Evolutionary conservation across 805 yeast species (phyloP).

Genomic region (Metschnikowia lachancei): DNA sequence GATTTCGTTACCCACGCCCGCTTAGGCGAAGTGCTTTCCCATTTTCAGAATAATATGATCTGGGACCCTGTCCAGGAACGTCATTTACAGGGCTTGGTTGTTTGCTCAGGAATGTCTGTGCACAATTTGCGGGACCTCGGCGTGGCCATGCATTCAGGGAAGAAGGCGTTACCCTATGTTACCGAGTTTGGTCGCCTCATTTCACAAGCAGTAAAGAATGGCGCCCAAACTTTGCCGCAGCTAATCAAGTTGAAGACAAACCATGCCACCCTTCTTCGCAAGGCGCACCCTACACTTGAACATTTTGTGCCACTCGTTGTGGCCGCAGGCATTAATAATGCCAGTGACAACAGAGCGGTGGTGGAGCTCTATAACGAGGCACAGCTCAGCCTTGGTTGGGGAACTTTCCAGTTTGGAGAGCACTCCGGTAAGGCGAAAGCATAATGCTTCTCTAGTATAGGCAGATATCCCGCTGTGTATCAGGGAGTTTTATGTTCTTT

Average conservation of each 20-base stretch:
- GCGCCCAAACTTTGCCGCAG: slow-evolving; percentile 32
- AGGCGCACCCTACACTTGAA: slow-evolving; percentile 75
- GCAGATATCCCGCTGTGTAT: background rate
- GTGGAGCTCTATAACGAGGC: slow-evolving; percentile 47
- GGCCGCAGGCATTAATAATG: slow-evolving; percentile 51
- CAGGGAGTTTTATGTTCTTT: background rate
- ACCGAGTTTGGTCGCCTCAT: slow-evolving; percentile 50
- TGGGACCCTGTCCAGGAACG: slow-evolving; percentile 27
- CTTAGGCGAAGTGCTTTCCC: slow-evolving; percentile 54
- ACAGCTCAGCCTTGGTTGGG: slow-evolving; percentile 61
- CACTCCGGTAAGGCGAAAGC: background rate
- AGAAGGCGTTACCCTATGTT: slow-evolving; percentile 44
- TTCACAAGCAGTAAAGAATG: slow-evolving; percentile 31
- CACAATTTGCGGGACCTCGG: slow-evolving; percentile 65
- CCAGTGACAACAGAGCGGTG: slow-evolving; percentile 22
- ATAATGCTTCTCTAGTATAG: background rate
- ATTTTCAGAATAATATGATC: slow-evolving; percentile 45
- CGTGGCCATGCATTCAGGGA: slow-evolving; percentile 15
- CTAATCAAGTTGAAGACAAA: slow-evolving; percentile 36
- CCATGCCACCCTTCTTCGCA: slow-evolving; percentile 33
- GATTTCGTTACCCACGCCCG: slow-evolving; percentile 45
- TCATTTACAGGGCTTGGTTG: slow-evolving; percentile 40
- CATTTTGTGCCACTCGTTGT: slow-evolving; percentile 69
- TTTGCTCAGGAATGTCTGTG: slow-evolving; percentile 77
- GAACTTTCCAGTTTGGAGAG: slow-evolving; percentile 52